Evolutionary conservation across 257 asterid genomes (phyloP).

Genomic region (Nemophila menziesii): DNA sequence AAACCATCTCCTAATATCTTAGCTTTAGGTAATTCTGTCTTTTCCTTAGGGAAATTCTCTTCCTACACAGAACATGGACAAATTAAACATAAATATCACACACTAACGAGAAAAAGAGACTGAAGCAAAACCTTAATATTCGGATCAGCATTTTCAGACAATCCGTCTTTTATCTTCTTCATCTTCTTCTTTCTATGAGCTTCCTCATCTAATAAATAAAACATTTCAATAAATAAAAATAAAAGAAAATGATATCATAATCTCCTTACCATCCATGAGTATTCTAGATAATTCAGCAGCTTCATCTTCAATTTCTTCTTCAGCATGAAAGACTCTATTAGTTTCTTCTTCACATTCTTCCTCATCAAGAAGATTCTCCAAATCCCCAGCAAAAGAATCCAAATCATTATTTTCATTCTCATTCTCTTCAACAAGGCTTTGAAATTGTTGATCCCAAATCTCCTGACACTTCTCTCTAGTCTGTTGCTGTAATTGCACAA

Average conservation of each 20-base stretch:
- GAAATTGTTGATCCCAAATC: conserved; percentile 93
- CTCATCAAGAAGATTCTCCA: conserved; percentile 96
- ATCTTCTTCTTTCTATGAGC: conserved; percentile 75
- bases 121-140: conserved; percentile 23
- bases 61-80: conserved; percentile 38
- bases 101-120: conserved; percentile 2
- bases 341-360: conserved; percentile 88
- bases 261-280: conserved; percentile 81
- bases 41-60: conserved; percentile 39
- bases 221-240: conserved; percentile 4
- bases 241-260: too few relatives aligned
- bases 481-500: conserved; percentile 99
- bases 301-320: conserved; percentile 92
- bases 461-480: conserved; percentile 99
- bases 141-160: conserved; percentile 31
- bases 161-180: conserved; percentile 48
- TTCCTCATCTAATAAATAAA: conserved; percentile 53
- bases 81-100: not conserved
- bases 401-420: conserved; percentile 94
- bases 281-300: conserved; percentile 93
- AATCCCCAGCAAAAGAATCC: conserved; percentile 98
- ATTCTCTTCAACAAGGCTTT: conserved; percentile 66
- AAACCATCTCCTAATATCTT: conserved; percentile 87
- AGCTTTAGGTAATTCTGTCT: conserved; percentile 48
- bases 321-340: conserved; percentile 65